phyloP scores from a whole-genome alignment of 768 basidiomycete genomes.

The Chalciporus sphaerocephalus region DNA sequence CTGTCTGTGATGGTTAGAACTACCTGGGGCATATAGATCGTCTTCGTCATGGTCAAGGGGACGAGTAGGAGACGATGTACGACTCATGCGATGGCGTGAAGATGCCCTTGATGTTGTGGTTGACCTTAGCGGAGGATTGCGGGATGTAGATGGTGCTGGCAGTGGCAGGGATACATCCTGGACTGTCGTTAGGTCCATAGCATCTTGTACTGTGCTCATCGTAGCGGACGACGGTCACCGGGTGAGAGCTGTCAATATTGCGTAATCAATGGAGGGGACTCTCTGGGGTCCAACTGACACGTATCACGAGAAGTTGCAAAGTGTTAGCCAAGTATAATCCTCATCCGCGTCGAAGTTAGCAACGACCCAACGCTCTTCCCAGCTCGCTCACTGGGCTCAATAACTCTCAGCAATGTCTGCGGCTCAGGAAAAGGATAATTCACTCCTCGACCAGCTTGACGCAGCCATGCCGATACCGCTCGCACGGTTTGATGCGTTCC shows the following conservation, averaged over 20 bases:
- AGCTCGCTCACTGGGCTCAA: not conserved
- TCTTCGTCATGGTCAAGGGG: not conserved
- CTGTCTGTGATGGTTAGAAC: conserved; percentile 9
- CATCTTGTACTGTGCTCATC: conserved; percentile 14
- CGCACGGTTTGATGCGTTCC: conserved; percentile 79
- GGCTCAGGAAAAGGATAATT: conserved; percentile 11
- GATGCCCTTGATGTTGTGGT: conserved; percentile 5
- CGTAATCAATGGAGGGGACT: conserved; percentile 14
- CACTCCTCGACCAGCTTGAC: conserved; percentile 62
- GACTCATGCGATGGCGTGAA: not conserved
- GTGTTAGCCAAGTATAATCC: conserved; percentile 1
- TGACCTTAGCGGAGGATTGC: conserved; percentile 3
- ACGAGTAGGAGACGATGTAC: conserved; percentile 3
- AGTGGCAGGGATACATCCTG: not conserved
- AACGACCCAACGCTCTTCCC: not conserved
- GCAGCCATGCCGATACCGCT: conserved; percentile 47
- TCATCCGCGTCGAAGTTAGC: conserved; percentile 6
- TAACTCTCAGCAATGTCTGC: conserved; percentile 9
- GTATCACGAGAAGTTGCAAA: not conserved
- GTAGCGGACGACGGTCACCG: conserved; percentile 15
- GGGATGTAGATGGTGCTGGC: conserved; percentile 7
- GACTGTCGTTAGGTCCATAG: conserved; percentile 9
- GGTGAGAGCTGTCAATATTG: conserved; percentile 8
- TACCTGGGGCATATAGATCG: not conserved
- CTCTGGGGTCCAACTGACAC: conserved; percentile 13